phyloP scores from a whole-genome alignment of 106 monocot genomes.

The Dioscorea dumetorum region DNA sequence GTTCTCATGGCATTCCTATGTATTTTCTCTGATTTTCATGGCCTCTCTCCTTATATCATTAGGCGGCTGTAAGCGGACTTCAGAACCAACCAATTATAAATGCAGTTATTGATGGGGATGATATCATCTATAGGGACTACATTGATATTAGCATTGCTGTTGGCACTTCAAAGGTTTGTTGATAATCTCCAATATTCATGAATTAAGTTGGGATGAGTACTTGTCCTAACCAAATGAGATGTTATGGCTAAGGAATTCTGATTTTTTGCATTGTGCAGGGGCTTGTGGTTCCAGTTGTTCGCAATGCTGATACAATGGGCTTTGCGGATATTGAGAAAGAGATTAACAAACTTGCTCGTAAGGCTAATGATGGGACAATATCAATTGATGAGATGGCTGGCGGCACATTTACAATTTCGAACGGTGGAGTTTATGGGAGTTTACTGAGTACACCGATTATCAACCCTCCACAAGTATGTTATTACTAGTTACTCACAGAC shows the following conservation, averaged over 20 bases:
- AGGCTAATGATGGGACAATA: conserved; percentile 67
- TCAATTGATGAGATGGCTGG: conserved; percentile 98
- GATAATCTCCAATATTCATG: neutral
- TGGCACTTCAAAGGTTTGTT: conserved; percentile 78
- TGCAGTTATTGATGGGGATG: conserved; percentile 90
- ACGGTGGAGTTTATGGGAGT: conserved; percentile 92
- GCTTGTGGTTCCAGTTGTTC: conserved; percentile 90
- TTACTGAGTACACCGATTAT: conserved; percentile 92
- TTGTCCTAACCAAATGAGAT: no score
- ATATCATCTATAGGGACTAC: conserved; percentile 90
- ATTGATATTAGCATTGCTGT: conserved; percentile 87
- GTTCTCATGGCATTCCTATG: neutral
- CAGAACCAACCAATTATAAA: conserved; percentile 90
- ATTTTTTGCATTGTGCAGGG: conserved; percentile 28
- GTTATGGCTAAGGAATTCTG: neutral
- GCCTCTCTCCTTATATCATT: neutral
- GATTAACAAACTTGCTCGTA: conserved; percentile 67
- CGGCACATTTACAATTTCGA: conserved; percentile 93
- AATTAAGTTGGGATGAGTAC: no score
- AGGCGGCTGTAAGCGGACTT: conserved; percentile 94
- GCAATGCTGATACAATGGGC: conserved; percentile 77
- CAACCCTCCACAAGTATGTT: conserved; percentile 77
- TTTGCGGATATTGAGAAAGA: conserved; percentile 86
- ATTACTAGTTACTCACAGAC: no score
- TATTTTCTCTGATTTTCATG: neutral